phyloP scores from a whole-genome alignment of 1,139 yeast species.

The Pichia norvegensis region DNA sequence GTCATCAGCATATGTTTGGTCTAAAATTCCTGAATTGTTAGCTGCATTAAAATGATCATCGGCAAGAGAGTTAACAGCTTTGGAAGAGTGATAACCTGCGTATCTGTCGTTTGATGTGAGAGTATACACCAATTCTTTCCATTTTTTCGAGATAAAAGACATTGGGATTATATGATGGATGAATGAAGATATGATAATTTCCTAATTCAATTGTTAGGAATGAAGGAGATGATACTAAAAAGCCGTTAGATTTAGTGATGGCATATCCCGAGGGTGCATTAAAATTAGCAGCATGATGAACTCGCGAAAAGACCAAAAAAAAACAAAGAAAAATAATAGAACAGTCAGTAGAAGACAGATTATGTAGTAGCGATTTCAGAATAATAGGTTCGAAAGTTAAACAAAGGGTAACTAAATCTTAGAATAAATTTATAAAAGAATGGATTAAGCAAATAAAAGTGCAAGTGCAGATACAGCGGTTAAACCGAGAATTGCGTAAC shows the following conservation, averaged over 20 bases:
- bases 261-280: too few relatives aligned
- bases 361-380: background rate
- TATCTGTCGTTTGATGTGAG: conserved; percentile 60
- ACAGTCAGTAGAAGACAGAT: background rate
- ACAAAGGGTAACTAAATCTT: background rate
- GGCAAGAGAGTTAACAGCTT: conserved; percentile 9
- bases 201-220: too few relatives aligned
- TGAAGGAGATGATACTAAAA: too few relatives aligned
- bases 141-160: conserved; percentile 21
- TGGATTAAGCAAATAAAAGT: conserved; percentile 35
- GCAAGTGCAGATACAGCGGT: conserved; percentile 60
- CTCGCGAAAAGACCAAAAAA: background rate
- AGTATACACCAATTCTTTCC: conserved; percentile 55
- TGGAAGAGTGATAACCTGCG: conserved; percentile 52
- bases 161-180: too few relatives aligned
- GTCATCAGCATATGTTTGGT: background rate
- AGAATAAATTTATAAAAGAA: too few relatives aligned
- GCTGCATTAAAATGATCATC: background rate
- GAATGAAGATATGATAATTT: too few relatives aligned
- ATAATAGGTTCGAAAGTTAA: background rate
- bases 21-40: background rate
- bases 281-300: too few relatives aligned
- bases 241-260: too few relatives aligned
- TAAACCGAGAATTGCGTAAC: conserved; percentile 71
- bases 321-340: background rate